A percentile compares a stretch with the other conserved stretches of the same genome.
These are phyloP conservation scores for Talaromyces atroroseus DNA, from an alignment of 2,329 filamentous ascomycete species.

Conservation along the genomic window DNA sequence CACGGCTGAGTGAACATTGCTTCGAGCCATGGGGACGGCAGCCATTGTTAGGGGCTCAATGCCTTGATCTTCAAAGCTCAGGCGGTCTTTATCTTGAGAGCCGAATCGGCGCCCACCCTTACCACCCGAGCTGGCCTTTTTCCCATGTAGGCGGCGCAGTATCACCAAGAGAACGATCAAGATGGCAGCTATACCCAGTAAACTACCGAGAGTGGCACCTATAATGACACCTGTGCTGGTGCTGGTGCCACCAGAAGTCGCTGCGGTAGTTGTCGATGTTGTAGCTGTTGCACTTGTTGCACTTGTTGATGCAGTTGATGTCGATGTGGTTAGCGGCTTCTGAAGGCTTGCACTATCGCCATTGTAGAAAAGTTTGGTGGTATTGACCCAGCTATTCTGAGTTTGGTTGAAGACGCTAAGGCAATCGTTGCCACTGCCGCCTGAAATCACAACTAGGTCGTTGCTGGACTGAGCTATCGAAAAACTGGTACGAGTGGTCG, in stretches of 20 bases:
- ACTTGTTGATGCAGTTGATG: slow-evolving; percentile 24
- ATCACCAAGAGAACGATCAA: slow-evolving; percentile 68
- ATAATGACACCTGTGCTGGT: slow-evolving; percentile 55
- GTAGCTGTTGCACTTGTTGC: slow-evolving; percentile 27
- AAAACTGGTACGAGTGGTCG: slow-evolving; percentile 59
- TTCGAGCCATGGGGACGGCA: slow-evolving; percentile 42
- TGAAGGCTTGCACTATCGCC: slow-evolving; percentile 17
- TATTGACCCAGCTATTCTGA: slow-evolving; percentile 72
- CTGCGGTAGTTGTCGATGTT: slow-evolving; percentile 19
- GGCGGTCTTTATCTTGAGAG: slow-evolving; percentile 52
- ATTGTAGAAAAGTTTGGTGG: slow-evolving; percentile 56
- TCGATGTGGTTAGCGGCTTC: slow-evolving; percentile 24
- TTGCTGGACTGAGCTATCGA: slow-evolving; percentile 62
- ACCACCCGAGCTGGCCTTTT: slow-evolving; percentile 42
- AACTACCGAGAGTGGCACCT: slow-evolving; percentile 75
- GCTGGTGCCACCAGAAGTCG: slow-evolving; percentile 22
- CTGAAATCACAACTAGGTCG: slow-evolving; percentile 71
- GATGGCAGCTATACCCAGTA: slow-evolving; percentile 66
- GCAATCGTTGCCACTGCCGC: slow-evolving; percentile 62
- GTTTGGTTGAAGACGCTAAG: slow-evolving; percentile 72
- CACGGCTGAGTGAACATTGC: slow-evolving; percentile 33
- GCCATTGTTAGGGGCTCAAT: slow-evolving; percentile 38
- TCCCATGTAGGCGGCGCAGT: slow-evolving; percentile 56
- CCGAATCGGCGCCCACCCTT: slow-evolving; percentile 42
- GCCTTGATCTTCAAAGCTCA: slow-evolving; percentile 42